Evolutionary conservation across 352 stramenopile species (phyloP).

Genomic region (Elongisporangium anandrum): DNA sequence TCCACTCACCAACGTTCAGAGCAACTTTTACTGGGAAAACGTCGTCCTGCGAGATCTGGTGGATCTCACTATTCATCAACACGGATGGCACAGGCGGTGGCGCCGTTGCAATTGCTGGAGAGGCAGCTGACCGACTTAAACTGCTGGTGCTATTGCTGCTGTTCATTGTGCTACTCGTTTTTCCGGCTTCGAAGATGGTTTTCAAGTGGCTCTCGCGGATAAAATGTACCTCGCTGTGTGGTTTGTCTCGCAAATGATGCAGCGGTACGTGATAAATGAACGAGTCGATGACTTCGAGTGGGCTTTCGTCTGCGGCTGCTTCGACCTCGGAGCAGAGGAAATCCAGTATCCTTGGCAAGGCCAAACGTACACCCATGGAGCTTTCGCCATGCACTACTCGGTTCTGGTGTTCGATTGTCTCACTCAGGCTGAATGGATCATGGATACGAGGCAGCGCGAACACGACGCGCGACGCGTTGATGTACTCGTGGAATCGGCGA

Average conservation of each 20-base stretch:
- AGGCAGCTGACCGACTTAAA: not conserved
- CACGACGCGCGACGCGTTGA: slow-evolving; percentile 61
- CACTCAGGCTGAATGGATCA: slow-evolving; percentile 58
- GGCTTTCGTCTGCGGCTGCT: slow-evolving; percentile 12
- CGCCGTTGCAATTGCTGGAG: not conserved
- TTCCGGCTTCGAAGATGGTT: slow-evolving; percentile 17
- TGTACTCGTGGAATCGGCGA: slow-evolving; percentile 67
- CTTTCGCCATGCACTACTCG: slow-evolving; percentile 45
- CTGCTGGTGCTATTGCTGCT: not conserved
- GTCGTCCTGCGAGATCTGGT: slow-evolving; percentile 27
- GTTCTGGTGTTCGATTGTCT: slow-evolving; percentile 71
- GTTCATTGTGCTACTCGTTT: slow-evolving; percentile 1
- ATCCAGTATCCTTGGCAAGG: slow-evolving; percentile 54
- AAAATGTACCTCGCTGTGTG: slow-evolving; percentile 2
- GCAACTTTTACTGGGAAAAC: slow-evolving; percentile 66
- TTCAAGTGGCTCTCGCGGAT: slow-evolving; percentile 21
- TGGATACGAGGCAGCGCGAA: slow-evolving; percentile 73
- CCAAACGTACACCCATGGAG: slow-evolving; percentile 10
- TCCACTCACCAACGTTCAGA: slow-evolving; percentile 73
- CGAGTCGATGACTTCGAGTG: slow-evolving; percentile 9
- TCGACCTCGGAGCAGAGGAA: slow-evolving; percentile 59
- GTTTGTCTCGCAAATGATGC: slow-evolving; percentile 5
- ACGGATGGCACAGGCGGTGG: slow-evolving; percentile 21
- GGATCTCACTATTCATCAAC: slow-evolving; percentile 3
- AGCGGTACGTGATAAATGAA: slow-evolving; percentile 17